A percentile compares a stretch with the other conserved stretches of the same genome.
phyloP scores from a whole-genome alignment of 371 early-diverging fungal genomes.

The Rhizoclosmatium hyalinum region DNA sequence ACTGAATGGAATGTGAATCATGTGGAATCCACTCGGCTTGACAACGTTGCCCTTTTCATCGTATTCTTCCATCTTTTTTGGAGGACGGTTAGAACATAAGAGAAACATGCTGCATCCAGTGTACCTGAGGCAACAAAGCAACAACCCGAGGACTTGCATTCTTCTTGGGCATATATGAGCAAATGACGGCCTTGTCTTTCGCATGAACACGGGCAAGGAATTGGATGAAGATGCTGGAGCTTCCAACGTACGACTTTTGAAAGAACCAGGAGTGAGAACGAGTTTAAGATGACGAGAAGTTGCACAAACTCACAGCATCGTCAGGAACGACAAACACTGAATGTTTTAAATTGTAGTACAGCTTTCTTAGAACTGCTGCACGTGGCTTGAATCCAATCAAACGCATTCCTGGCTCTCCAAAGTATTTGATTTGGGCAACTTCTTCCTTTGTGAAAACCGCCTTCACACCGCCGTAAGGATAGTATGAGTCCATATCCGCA shows the following conservation, averaged over 20 bases:
- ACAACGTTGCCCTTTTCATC: slow-evolving; percentile 29
- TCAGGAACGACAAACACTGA: slow-evolving; percentile 78
- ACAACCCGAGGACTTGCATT: slow-evolving; percentile 63
- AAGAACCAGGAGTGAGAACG: neutral
- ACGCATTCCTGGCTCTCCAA: slow-evolving; percentile 66
- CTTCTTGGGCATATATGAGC: slow-evolving; percentile 61
- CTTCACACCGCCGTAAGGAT: slow-evolving; percentile 66
- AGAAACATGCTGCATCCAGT: neutral
- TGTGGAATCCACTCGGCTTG: slow-evolving; percentile 65
- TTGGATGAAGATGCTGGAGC: slow-evolving; percentile 70
- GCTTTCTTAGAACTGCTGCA: slow-evolving; percentile 26
- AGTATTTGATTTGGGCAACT: slow-evolving; percentile 48
- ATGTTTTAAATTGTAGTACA: slow-evolving; percentile 66
- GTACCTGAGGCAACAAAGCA: slow-evolving; percentile 71
- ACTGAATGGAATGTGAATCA: slow-evolving; percentile 71
- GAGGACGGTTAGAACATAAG: neutral
- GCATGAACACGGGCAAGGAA: slow-evolving; percentile 61
- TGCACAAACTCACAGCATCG: slow-evolving; percentile 55
- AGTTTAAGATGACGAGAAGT: neutral
- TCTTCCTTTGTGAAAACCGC: slow-evolving; percentile 70
- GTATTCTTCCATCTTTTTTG: slow-evolving; percentile 31
- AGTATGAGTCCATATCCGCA: slow-evolving; percentile 65
- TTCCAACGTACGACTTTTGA: slow-evolving; percentile 63
- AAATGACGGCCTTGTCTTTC: slow-evolving; percentile 65
- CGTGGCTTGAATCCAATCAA: slow-evolving; percentile 71